Base-by-base conservation (phyloP, 1,284 basidiomycete genomes). In the Puccinia triticina region DNA sequence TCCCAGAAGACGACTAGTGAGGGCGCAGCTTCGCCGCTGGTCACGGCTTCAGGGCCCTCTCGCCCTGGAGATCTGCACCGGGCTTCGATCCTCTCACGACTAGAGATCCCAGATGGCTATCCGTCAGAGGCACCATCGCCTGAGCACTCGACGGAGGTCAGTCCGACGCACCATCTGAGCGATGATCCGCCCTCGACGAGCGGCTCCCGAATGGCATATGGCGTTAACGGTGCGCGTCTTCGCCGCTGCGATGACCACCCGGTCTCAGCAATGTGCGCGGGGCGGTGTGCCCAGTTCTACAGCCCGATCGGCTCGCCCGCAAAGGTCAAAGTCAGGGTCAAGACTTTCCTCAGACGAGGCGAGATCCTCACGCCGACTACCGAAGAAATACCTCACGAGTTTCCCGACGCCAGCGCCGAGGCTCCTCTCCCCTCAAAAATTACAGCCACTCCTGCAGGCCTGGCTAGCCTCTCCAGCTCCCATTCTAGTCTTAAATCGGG, bases 161-260 rank as follows among this genome's bases (percentile, higher is more conserved):
- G 32, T 61, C 59, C 59, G 8, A 34, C n/a, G 12, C 59, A 61
- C 23, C 32, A 29, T 11, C 23, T 34, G 4, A 37, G 23, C 11
- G 29, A 48, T 18, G 71, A 69, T 11, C 37, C 29, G 48, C 26
- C 46, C 48, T 34, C 8, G 23, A 48, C 48, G 10, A 53, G 32
- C 18, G n/a, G 48, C 48, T 73, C 48, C 23, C 40, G 71, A 32
- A 48, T 53, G 48, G 21, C 29, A 12, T 53, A 34, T 53, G 29
- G 43, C 11, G 16, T 53, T n/a, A 73, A 50, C 71, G 71, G 71
- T 11, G 46, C 29, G 23, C 71, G 71, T 32, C 71, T 73, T 48
- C 40, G 48, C 3, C 48, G 46, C 14, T 29, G n/a, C 46, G 46
- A 53, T 32, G 29, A 53, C 48, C 48, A 29, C 5, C 71, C 48